These are phyloP conservation scores for Micractinium conductrix DNA, from an alignment of 139 green algal genomes.

Conservation along the genomic window DNA sequence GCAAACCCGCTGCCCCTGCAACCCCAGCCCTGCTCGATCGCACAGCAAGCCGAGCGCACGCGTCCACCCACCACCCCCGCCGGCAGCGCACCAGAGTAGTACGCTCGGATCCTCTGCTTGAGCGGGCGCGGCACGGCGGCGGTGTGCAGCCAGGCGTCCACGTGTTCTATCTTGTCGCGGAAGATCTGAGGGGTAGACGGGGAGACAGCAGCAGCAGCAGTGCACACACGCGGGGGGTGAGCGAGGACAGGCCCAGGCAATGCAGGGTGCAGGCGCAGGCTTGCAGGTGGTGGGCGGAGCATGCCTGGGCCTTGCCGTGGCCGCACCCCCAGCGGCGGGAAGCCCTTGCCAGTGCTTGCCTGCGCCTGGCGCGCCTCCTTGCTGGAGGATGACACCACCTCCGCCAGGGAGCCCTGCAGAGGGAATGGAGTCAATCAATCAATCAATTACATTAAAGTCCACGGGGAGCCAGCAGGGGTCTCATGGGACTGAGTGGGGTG, in stretches of 20 bases:
- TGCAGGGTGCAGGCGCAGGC: background rate
- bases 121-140: conserved; percentile 16
- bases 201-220: background rate
- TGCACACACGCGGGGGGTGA: no score
- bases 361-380: conserved; percentile 33
- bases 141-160: conserved; percentile 37
- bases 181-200: background rate
- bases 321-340: no score
- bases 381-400: conserved; percentile 23
- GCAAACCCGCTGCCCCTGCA: background rate
- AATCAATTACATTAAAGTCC: no score
- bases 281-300: background rate
- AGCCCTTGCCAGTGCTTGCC: no score
- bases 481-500: no score
- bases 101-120: conserved; percentile 14
- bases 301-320: no score
- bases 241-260: no score
- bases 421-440: no score
- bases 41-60: no score
- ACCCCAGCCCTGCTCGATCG: background rate
- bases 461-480: no score
- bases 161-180: conserved; percentile 26
- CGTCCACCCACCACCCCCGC: background rate
- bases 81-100: conserved; percentile 14
- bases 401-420: conserved; percentile 16